Evolutionary conservation across 257 asterid species (phyloP).

Genomic region (Solanum chiquidenum): DNA sequence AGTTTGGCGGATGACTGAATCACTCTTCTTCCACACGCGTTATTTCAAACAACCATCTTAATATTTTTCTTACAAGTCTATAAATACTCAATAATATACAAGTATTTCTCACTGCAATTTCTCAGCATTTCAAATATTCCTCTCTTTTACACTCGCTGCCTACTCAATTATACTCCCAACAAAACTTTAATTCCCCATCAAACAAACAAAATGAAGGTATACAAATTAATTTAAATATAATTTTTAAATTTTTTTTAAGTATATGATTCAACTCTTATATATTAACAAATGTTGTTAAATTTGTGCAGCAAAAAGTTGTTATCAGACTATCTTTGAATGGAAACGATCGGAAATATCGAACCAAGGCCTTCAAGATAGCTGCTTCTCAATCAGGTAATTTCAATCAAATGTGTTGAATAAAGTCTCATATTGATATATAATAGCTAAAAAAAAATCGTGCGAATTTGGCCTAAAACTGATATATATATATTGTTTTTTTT

Average conservation of each 20-base stretch:
- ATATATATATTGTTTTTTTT: not conserved
- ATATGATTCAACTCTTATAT: not conserved
- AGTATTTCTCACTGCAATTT: not conserved
- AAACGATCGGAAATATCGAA: not conserved
- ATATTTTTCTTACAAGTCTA: not conserved
- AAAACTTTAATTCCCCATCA: not conserved
- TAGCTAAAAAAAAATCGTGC: not conserved
- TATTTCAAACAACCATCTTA: not conserved
- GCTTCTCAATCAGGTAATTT: not conserved
- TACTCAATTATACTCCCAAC: not conserved
- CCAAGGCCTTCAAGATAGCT: not conserved
- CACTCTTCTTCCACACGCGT: not conserved
- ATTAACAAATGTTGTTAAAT: not conserved
- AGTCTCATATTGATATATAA: accelerated
- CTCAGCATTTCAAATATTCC: not conserved
- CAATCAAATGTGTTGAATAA: not conserved
- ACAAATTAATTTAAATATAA: not conserved
- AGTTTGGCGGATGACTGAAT: not conserved
- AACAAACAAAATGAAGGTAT: not conserved
- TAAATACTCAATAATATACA: not conserved
- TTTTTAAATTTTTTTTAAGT: too few relatives aligned
- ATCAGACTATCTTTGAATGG: not conserved
- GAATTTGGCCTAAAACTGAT: not conserved
- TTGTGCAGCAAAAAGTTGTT: constrained; percentile 3
- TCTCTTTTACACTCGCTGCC: not conserved